Evolutionary conservation across 257 asterid genomes (phyloP), one percentile per base, ranked within the genome.

Genomic region (Petunia axillaris): DNA sequence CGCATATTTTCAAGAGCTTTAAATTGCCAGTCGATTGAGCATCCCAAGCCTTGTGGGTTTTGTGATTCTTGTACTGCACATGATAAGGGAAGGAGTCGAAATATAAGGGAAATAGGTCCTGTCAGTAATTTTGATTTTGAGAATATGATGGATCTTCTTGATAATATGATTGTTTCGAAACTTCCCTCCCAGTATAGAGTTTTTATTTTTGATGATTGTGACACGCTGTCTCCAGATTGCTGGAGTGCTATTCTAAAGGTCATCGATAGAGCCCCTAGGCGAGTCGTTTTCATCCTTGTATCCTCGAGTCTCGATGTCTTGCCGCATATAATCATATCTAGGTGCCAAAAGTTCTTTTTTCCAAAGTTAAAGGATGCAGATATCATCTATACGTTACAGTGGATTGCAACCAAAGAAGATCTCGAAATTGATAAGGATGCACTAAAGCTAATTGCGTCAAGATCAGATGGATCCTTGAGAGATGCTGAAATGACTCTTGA

Each of bases 401-500:
- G 91, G 88, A 93, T 94, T 76, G 94, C 98, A n/a, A 84, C 88
- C 38, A 88, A 89, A 79, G 98, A 94, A 88, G 94, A 83, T 78
- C 65, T 94, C 58, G 94, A 91, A 78, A 89, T 94, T 2, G 96
- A 91, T 59, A 89, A 87, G 86, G 95, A 91, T 82, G 98, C 98
- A 8, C 82, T 93, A 82, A 94, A 94, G 89, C 97, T 94, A 77
- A 90, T 91, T 82, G 94, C 98, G 38, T 91, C 97, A 50, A 91
- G 91, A 81, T 93, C 97, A 15, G 93, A 93, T 78, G 98, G 98
- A 80, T 94, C 98, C 57, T 79, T 94, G 81, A 89, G 98, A 76
- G 98, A 94, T 79, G 98, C 98, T 43, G 98, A 94, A 89, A 94
- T 93, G 98, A 94, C 98, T 44, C 86, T 94, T 64, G 98, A 93